phyloP scores from a whole-genome alignment of 2,329 filamentous ascomycete species.

The Epicoccum nigrum region DNA sequence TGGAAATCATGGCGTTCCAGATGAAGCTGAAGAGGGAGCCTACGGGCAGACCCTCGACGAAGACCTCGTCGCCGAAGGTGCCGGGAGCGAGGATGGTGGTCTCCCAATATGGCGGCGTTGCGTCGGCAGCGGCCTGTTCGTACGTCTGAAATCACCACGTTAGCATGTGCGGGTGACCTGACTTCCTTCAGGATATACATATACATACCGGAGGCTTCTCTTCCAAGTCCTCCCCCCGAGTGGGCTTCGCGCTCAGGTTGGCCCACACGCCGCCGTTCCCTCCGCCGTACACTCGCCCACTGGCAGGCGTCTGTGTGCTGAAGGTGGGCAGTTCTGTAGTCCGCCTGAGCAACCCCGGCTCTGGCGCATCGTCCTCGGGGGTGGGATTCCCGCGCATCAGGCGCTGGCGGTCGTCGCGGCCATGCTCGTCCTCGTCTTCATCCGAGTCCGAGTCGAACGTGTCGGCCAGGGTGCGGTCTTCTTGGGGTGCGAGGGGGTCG shows the following conservation, averaged over 20 bases:
- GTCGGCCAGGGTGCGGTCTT: slow-evolving; percentile 85
- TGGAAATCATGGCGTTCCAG: slow-evolving; percentile 93
- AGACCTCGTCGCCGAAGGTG: slow-evolving; percentile 91
- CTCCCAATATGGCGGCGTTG: slow-evolving; percentile 98
- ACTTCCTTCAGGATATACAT: neutral
- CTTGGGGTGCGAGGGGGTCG: slow-evolving; percentile 59
- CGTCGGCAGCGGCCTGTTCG: slow-evolving; percentile 95
- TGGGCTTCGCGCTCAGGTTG: slow-evolving; percentile 89
- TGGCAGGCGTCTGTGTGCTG: slow-evolving; percentile 46
- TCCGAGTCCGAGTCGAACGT: slow-evolving; percentile 83
- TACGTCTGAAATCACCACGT: slow-evolving; percentile 71
- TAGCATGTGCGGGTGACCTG: slow-evolving; percentile 33
- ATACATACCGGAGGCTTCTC: slow-evolving; percentile 87
- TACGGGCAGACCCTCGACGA: slow-evolving; percentile 93
- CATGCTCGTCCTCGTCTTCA: slow-evolving; percentile 67
- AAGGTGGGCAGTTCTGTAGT: slow-evolving; percentile 63
- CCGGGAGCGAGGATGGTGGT: slow-evolving; percentile 96
- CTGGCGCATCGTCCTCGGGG: slow-evolving; percentile 28
- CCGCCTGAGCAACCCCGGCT: slow-evolving; percentile 52
- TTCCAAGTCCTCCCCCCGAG: slow-evolving; percentile 79
- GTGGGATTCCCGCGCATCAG: slow-evolving; percentile 72
- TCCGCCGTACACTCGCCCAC: slow-evolving; percentile 67
- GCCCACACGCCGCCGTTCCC: slow-evolving; percentile 95
- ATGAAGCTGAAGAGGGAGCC: slow-evolving; percentile 85
- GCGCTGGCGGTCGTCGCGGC: slow-evolving; percentile 81